Conservation (phyloP, 345 rosid genomes). For the Syzygium aqueum region DNA sequence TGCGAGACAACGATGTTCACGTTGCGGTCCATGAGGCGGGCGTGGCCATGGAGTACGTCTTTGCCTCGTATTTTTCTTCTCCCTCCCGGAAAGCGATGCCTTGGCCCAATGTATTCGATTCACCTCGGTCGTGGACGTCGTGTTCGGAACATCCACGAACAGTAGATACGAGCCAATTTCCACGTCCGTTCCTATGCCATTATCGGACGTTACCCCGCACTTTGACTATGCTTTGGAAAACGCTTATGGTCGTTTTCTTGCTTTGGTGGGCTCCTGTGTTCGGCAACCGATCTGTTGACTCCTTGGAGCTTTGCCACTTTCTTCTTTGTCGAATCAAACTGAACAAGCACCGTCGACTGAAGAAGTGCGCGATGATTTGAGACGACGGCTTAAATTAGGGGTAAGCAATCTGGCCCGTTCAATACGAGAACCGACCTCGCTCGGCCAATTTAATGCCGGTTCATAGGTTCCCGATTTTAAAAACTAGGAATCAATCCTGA, state of each 20-base stretch:
- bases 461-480: background rate
- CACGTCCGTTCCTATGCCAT: background rate
- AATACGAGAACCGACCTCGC: too few species aligned
- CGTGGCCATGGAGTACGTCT: background rate
- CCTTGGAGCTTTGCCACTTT: background rate
- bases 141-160: background rate
- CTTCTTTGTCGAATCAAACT: background rate
- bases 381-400: background rate
- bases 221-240: background rate
- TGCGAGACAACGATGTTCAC: background rate
- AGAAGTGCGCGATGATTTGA: background rate
- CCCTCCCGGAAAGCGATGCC: background rate
- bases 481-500: rapidly evolving
- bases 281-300: background rate
- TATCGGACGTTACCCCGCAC: background rate
- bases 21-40: background rate
- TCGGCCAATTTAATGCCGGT: too few species aligned
- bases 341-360: background rate
- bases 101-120: background rate
- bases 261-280: background rate
- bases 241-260: too few species aligned
- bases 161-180: background rate
- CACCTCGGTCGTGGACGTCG: background rate
- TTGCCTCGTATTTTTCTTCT: background rate
- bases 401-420: too few species aligned